Evolutionary conservation across 139 green algal genomes (phyloP), one percentile per base, ranked within the genome.

Genomic region (Pycnococcus provasolii): DNA sequence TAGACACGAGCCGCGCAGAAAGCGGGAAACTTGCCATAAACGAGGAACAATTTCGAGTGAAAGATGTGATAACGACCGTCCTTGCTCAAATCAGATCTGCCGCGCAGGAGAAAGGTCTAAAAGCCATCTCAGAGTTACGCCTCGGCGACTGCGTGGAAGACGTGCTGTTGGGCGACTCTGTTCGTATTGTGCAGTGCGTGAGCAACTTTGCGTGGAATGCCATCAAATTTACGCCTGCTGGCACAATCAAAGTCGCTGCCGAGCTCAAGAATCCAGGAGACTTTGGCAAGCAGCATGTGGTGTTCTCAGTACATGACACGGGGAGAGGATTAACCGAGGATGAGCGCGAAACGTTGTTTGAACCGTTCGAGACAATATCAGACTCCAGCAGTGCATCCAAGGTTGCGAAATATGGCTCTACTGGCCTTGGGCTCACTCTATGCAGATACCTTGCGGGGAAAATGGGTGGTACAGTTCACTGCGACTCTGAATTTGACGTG

Each of bases 181-280:
- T 44, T 39, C 39, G 68, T 39, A 47, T 75, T 26, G 45, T 64
- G 55, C 68, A 74, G 59, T 46, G 68, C 37, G 42, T 75, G 13
- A 65, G 47, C 45, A 75, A 75, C 60, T 71, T 75, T 6, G 60
- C 50, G 43, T 75, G 68, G 68, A 75, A 75, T 57, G 45, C 68
- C 39, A 37, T 75, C 42, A 75, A 75, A 46, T 75, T 71, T 50
- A 75, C 68, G 39, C 60, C 62, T 1, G 8, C 43, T 3, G 68
- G 68, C 8, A 60, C 42, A 41, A 50, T 75, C 15, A 60, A 75
- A n/a, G 43, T 75, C 4, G 37, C 40, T 15, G 54, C 13, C 9
- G 9, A 61, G 54, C 11, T 8, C 54, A 61, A 8, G 8, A 7
- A 61, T 8, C 9, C 7, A 61, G 9, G 48, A 9, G 9, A 58